These are phyloP conservation scores for Penicillium brasilianum DNA, from an alignment of 2,329 filamentous ascomycete genomes.

Conservation along the genomic window DNA sequence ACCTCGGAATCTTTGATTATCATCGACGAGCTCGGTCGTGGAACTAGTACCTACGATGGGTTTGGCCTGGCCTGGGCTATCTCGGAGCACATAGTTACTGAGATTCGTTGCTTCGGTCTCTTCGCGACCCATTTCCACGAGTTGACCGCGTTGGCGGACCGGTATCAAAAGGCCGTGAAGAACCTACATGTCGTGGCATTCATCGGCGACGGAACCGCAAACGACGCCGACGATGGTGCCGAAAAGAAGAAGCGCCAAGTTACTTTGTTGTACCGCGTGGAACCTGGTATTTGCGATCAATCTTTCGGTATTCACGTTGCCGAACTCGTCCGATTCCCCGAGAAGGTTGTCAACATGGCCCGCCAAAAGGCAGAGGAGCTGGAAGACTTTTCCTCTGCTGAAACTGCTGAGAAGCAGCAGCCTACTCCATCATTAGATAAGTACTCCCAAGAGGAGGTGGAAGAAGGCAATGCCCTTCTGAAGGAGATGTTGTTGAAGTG, in stretches of 20 bases:
- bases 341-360: constrained; percentile 99
- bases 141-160: constrained; percentile 85
- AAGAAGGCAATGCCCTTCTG: constrained; percentile 81
- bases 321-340: constrained; percentile 92
- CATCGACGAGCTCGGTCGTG: constrained; percentile 95
- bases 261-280: constrained; percentile 94
- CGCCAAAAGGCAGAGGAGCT: constrained; percentile 97
- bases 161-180: constrained; percentile 77
- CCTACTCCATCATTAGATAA: constrained; percentile 40
- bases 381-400: constrained; percentile 74
- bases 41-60: constrained; percentile 96
- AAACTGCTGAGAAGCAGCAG: constrained; percentile 45
- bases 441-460: constrained; percentile 83
- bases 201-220: constrained; percentile 65
- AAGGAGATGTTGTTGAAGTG: constrained; percentile 83
- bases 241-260: constrained; percentile 75
- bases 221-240: constrained; percentile 44
- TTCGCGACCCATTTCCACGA: constrained; percentile 99
- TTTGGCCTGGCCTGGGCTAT: constrained; percentile 99
- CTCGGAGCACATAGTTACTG: constrained; percentile 92
- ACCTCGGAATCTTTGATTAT: constrained; percentile 96
- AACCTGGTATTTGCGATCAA: constrained; percentile 94
- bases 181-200: constrained; percentile 97
- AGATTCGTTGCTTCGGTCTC: constrained; percentile 91
- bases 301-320: constrained; percentile 98